Base-by-base conservation (phyloP, 345 rosid species). In the Aegle marmelos region DNA sequence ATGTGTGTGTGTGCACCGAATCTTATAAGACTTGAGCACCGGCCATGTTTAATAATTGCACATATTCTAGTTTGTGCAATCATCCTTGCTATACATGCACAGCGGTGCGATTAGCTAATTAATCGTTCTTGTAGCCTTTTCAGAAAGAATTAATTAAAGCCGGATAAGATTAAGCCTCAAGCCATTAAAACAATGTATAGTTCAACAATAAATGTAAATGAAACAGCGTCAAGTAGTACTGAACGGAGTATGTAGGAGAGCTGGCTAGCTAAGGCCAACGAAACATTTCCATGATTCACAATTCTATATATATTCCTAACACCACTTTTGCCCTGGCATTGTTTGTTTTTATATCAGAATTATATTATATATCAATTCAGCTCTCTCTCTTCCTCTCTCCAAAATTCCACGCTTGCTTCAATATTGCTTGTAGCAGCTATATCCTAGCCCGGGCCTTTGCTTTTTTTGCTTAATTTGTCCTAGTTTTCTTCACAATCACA, bases 401-500 rank as follows among this genome's bases (percentile, higher is more conserved):
- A 62, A 28, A 62, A 28, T 45, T 74, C 77, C 77, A 74, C 39
- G 30, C 77, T 74, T 61, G 39, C 60, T 62, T 53, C 22, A 45
- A 45, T 45, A 3, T 41, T 41, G 50, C 50, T 41, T 41, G 50
- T 41, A 41, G 58, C 48, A 39, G 59, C 73, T 48, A 31, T 10
- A 31, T 10, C 34, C 66, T 28, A 61, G 34, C 10, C 5, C 28
- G 33, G 62, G 28, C 45, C 10, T 56, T 72, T 25, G 22, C 50
- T 27, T 72, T 72, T 72, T 14, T 57, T 70, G 73, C 59, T 70
- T 7, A 5, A 31, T 17, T 68, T 68, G 54, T 39, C 27, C 30
- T 41, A 24, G 25, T 33, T 36, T n/a, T 39, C 11, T 39, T 68
- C 45, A n/a, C 72, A 11, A 13, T 37, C 56, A 39, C 50, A 67